Evolutionary conservation across 805 yeast genomes (phyloP).

Genomic region (Yarrowia phangngaensis): DNA sequence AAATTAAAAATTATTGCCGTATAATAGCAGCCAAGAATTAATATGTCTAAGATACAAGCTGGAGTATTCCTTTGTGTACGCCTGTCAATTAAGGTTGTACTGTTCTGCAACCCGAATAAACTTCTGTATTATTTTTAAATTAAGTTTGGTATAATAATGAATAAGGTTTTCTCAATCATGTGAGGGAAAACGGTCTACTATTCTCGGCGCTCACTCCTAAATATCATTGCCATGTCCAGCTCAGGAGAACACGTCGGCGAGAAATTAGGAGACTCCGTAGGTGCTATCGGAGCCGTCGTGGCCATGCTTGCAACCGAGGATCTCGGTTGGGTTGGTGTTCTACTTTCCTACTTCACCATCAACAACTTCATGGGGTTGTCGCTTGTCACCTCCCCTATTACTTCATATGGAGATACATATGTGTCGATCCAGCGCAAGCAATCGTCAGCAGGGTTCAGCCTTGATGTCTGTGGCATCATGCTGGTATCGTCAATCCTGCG

Average conservation of each 20-base stretch:
- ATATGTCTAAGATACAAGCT: too few relatives aligned
- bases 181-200: too few relatives aligned
- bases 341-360: slow-evolving; percentile 34
- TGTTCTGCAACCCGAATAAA: too few relatives aligned
- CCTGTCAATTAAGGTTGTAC: too few relatives aligned
- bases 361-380: slow-evolving; percentile 49
- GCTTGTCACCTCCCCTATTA: slow-evolving; percentile 75
- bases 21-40: too few relatives aligned
- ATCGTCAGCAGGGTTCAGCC: slow-evolving; percentile 74
- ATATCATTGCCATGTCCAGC: slow-evolving; percentile 3
- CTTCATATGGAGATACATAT: slow-evolving; percentile 84
- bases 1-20: too few relatives aligned
- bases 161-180: too few relatives aligned
- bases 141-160: too few relatives aligned
- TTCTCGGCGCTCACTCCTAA: background rate
- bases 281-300: slow-evolving; percentile 14
- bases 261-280: slow-evolving; percentile 20
- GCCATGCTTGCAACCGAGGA: slow-evolving; percentile 33
- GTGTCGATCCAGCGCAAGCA: slow-evolving; percentile 58
- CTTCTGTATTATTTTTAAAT: too few relatives aligned
- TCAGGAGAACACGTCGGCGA: slow-evolving; percentile 12
- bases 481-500: slow-evolving; percentile 68
- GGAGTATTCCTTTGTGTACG: too few relatives aligned
- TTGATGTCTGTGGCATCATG: slow-evolving; percentile 94
- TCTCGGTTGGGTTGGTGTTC: slow-evolving; percentile 32